phyloP scores from a whole-genome alignment of 257 asterid species.

The Solanum ahanhuiri region DNA sequence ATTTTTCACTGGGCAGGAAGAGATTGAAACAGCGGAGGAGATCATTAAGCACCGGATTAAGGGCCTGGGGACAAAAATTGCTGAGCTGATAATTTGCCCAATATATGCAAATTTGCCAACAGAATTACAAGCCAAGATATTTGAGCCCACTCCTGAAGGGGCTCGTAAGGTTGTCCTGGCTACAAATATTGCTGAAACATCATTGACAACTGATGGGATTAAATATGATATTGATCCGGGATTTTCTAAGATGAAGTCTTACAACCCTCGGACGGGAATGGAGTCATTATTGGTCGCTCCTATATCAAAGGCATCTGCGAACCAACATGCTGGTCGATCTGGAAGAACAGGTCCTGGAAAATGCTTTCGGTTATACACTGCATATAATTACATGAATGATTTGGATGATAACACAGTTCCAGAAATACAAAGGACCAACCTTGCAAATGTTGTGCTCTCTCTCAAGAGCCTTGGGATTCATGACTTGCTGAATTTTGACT shows the following conservation, averaged over 20 bases:
- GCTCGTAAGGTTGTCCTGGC: too few relatives aligned
- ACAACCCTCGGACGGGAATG: conserved; percentile 91
- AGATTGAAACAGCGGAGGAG: conserved; percentile 34
- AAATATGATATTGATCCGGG: too few relatives aligned
- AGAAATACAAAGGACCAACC: conserved; percentile 87
- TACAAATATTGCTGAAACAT: too few relatives aligned
- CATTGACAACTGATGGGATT: too few relatives aligned
- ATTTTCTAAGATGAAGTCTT: conserved; percentile 88
- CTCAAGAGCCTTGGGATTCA: conserved; percentile 93
- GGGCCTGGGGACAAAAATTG: conserved; percentile 29
- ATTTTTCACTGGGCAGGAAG: conserved; percentile 58
- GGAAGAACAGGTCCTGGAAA: conserved; percentile 97
- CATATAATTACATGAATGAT: conserved; percentile 55
- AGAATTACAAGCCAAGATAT: too few relatives aligned
- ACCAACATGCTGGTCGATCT: conserved; percentile 94
- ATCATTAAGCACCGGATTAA: conserved; percentile 25
- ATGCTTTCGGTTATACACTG: conserved; percentile 81
- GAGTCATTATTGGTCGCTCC: conserved; percentile 71
- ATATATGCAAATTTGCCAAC: too few relatives aligned
- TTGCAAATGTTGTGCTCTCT: conserved; percentile 76
- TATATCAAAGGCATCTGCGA: conserved; percentile 86
- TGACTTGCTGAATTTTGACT: conserved; percentile 78
- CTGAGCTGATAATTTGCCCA: too few relatives aligned
- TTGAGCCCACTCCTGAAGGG: too few relatives aligned
- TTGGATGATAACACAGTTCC: conserved; percentile 90